Conservation (phyloP, 106 monocot species). For the Acanthochlamys bracteata region DNA sequence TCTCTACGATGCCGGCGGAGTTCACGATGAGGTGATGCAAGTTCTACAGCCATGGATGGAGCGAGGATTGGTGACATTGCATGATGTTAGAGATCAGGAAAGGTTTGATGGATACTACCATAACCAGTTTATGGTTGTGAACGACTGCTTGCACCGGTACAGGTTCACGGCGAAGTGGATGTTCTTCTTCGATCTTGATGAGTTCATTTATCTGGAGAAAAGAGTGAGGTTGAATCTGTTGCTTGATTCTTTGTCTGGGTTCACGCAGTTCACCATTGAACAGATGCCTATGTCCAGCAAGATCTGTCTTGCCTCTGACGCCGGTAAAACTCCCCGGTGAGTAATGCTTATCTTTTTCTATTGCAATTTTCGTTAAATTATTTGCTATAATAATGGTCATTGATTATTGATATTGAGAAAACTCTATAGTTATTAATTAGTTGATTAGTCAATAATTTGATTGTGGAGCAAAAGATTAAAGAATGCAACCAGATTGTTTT, state of each 20-base stretch:
- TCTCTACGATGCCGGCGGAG: conserved; percentile 70
- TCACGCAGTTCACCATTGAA: conserved; percentile 56
- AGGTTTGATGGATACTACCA: conserved; percentile 82
- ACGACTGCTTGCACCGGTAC: conserved; percentile 69
- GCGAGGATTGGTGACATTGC: conserved; percentile 40
- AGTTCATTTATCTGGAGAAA: conserved; percentile 54
- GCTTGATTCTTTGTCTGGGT: conserved; percentile 27
- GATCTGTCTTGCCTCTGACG: conserved; percentile 28
- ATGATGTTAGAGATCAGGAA: conserved; percentile 65
- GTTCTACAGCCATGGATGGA: conserved; percentile 69
- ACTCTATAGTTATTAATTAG: background rate
- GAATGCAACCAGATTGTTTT: too few relatives aligned
- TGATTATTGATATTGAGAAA: background rate
- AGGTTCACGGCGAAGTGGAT: conserved; percentile 55
- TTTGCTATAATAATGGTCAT: background rate
- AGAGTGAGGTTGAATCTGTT: conserved; percentile 19
- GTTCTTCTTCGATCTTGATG: conserved; percentile 82
- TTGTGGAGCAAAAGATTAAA: too few relatives aligned
- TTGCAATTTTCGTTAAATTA: background rate
- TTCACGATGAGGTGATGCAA: conserved; percentile 43
- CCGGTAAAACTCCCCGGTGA: conserved; percentile 27
- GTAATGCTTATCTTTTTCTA: background rate
- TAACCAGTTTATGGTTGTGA: conserved; percentile 79
- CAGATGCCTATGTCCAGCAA: conserved; percentile 58
- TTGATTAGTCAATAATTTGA: background rate